Evolutionary conservation across 2,329 filamentous ascomycete genomes (phyloP).

Genomic region (Epichloe scottii): DNA sequence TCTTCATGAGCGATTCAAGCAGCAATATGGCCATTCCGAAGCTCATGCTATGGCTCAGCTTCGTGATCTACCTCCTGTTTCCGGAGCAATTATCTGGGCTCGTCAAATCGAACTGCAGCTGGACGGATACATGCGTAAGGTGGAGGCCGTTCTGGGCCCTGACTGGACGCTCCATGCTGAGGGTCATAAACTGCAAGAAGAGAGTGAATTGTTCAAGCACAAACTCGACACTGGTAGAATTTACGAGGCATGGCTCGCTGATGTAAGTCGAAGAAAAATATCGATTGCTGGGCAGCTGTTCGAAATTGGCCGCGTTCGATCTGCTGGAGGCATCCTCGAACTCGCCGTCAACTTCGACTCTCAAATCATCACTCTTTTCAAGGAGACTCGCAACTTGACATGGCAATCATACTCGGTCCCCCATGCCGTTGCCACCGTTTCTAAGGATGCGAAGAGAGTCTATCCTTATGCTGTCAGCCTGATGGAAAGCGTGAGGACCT

Average conservation of each 20-base stretch:
- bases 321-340: conserved; percentile 81
- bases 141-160: conserved; percentile 91
- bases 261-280: conserved; percentile 78
- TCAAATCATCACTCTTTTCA: conserved; percentile 95
- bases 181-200: conserved; percentile 82
- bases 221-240: conserved; percentile 91
- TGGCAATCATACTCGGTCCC: conserved; percentile 95
- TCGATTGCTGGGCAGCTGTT: conserved; percentile 89
- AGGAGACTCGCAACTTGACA: conserved; percentile 89
- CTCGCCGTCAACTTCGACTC: conserved; percentile 92
- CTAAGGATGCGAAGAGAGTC: conserved; percentile 96
- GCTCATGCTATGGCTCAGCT: conserved; percentile 97
- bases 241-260: conserved; percentile 88
- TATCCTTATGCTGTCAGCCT: conserved; percentile 96
- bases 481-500: conserved; percentile 96
- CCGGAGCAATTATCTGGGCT: conserved; percentile 95
- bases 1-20: conserved; percentile 94
- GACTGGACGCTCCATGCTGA: conserved; percentile 93
- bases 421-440: conserved; percentile 86
- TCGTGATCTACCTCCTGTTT: conserved; percentile 87
- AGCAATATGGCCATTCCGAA: conserved; percentile 96
- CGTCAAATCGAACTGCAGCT: conserved; percentile 94
- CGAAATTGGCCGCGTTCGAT: conserved; percentile 73
- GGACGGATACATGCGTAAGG: conserved; percentile 94
- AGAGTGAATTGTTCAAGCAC: conserved; percentile 88